Evolutionary conservation across 129 eudicot genomes (phyloP), one percentile per base, ranked within the genome.

Genomic region (Escallonia rubra): DNA sequence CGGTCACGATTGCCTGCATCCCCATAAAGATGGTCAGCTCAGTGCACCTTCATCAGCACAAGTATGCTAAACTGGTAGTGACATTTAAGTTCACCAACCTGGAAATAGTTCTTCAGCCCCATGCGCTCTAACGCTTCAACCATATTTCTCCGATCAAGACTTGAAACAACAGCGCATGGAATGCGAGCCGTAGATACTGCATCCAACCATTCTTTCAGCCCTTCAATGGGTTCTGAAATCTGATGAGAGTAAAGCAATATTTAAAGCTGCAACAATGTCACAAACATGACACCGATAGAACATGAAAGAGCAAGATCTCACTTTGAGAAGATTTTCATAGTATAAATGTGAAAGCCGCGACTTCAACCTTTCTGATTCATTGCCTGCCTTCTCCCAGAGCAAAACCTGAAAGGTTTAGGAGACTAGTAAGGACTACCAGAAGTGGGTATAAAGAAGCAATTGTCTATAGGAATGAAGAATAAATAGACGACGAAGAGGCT

Each of bases 131-230:
- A 81, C n/a, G 83, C 72, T 46, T 89, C 90, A 60, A 93, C 85
- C 92, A 93, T 84, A 65, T 67, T 74, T 76, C 75, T 85, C 48
- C 90, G 80, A 74, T 82, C 90, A 71, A 93, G 91, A 86, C 96
- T 82, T 46, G 98, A 93, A 76, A 93, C 98, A 80, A 93, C 85
- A 45, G 98, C 98, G 74, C 98, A 93, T 50, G 98, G 98, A 62
- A 93, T 89, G 47, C 92, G 96, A 46, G 90, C 87, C 4, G 87
- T 84, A 39, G 83, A 83, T 64, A 93, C 81, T 10, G 96, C 95
- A 66, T 85, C 91, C 79, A 93, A 76, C 98, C 98, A 93, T 71
- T 89, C 96, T 68, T 82, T 85, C 59, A 93, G 46, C 5, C 98
- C 98, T 52, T 89, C 90, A 67, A 85, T 61, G 8, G 98, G 96